Evolutionary conservation across 2,329 filamentous ascomycete species (phyloP).

Genomic region (Neophaeococcomyces mojaviensis): DNA sequence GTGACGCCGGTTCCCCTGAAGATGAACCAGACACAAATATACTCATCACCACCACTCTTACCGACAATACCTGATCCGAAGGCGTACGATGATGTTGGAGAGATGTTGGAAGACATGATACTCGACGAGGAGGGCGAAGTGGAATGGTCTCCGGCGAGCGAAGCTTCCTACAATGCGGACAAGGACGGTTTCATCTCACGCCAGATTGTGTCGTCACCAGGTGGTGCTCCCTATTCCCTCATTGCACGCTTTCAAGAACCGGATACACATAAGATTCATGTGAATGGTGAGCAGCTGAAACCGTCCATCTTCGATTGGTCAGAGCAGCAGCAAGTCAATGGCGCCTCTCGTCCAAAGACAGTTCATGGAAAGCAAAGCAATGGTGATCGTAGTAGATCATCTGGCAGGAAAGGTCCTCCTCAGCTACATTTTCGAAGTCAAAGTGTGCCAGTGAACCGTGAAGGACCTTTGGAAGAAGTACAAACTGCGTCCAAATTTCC

Average conservation of each 20-base stretch:
- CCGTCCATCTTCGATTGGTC: slow-evolving; percentile 58
- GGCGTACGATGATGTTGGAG: slow-evolving; percentile 5
- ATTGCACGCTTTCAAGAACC: slow-evolving; percentile 6
- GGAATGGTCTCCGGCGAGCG: not conserved
- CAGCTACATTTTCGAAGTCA: slow-evolving; percentile 58
- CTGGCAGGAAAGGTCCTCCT: slow-evolving; percentile 51
- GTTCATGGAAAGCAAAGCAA: slow-evolving; percentile 57
- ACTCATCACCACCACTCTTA: slow-evolving; percentile 16
- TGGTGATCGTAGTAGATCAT: slow-evolving; percentile 47
- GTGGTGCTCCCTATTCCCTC: not conserved
- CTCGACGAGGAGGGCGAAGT: slow-evolving; percentile 3
- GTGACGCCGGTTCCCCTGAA: slow-evolving; percentile 4
- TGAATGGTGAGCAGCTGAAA: slow-evolving; percentile 23
- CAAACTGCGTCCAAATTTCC: slow-evolving; percentile 52
- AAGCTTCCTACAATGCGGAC: not conserved
- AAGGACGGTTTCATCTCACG: not conserved
- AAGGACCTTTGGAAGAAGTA: slow-evolving; percentile 42
- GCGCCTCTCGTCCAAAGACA: slow-evolving; percentile 52
- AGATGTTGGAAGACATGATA: slow-evolving; percentile 8
- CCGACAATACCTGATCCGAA: not conserved
- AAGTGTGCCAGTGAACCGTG: slow-evolving; percentile 54
- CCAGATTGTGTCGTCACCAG: not conserved
- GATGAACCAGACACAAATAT: not conserved
- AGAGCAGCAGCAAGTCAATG: slow-evolving; percentile 49
- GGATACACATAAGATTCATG: not conserved